Base-by-base conservation (phyloP, 1,284 basidiomycete genomes). In the Sphagnurus paluster region DNA sequence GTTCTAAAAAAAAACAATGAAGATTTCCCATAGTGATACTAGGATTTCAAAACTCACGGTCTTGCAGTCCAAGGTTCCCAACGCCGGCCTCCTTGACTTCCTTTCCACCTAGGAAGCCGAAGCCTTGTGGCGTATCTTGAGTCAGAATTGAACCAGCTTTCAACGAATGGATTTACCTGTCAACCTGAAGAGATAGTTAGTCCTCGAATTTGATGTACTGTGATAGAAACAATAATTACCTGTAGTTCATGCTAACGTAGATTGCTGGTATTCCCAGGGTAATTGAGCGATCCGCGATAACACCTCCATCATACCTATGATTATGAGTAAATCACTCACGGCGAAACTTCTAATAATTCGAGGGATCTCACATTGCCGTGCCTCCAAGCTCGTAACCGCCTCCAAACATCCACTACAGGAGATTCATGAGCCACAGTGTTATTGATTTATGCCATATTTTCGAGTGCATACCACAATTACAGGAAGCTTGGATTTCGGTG, bases 391-490 rank as follows among this genome's bases (percentile, higher is more conserved):
- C 69, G 44, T 74, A 77, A 2, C 72, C 75, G 52, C 69, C 78
- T 55, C 78, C 79, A 45, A 67, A 78, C 29, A 82, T 75, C 76
- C 77, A 80, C 76, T 80, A 25, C 14, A 14, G 10, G 44, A 6
- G 13, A 20, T 33, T 23, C 33, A 19, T 11, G 17, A 8, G 29
- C 30, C 20, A 41, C 23, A 19, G 14, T 19, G 14, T 11, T 38
- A n/a, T 23, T 19, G 24, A 20, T 4, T 28, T 36, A 43, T 16
- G 16, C 26, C 13, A 9, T 8, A 19, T 28, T 8, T 6, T n/a
- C n/a, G n/a, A 28, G 6, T 30, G 64, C 72, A 50, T 55, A 81
- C 80, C 25, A 74, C 70, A 11, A 81, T 66, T 3, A 86, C 79
- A 0, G 83, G 82, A 17, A 82, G 61, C 28, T 74, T 73, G 0